Base-by-base conservation (phyloP, 768 basidiomycete species). In the Rhodocollybia butyracea region DNA sequence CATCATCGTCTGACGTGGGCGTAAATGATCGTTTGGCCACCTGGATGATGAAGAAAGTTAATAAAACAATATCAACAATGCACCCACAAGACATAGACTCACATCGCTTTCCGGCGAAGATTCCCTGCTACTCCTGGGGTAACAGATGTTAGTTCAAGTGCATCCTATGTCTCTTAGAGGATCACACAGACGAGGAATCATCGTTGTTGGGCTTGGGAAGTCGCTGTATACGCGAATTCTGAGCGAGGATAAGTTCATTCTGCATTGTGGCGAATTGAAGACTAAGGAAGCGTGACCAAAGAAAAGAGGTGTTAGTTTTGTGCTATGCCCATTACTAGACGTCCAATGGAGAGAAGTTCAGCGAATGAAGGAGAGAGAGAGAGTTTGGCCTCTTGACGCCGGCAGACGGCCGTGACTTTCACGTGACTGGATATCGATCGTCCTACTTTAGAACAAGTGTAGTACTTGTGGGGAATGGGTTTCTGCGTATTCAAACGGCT, bases 121-220 rank as follows among this genome's bases (percentile, higher is more conserved):
- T 58, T 82, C 82, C 48, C 80, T 71, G 63, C 83, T 84, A 64
- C 80, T 85, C 59, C 82, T 85, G 65, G 57, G 29, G 13, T 5
- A 29, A 8, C 13, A 22, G 30, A 21, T 19, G 30, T 40, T 32
- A 43, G 17, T 19, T 19, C 31, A 29, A 32, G 30, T 55, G 26
- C 12, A 46, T 39, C 11, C 19, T n/a, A 12, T 5, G 21, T 21
- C 3, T 11, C 24, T 3, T 5, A 6, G 8, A 32, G 17, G 8
- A 46, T 29, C 29, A 21, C 17, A 46, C 74, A 61, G 54, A 76
- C 74, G 66, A 68, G 13, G 77, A 76, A 60, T 71, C 64, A 52
- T 64, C 66, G 41, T 17, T 32, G 12, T 24, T n/a, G n/a, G n/a
- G n/a, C n/a, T n/a, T 55, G 4, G 42, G 11, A 27, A 46, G 54